Base-by-base conservation (phyloP, 2,329 filamentous ascomycete species). In the Clarireedia hainanense region DNA sequence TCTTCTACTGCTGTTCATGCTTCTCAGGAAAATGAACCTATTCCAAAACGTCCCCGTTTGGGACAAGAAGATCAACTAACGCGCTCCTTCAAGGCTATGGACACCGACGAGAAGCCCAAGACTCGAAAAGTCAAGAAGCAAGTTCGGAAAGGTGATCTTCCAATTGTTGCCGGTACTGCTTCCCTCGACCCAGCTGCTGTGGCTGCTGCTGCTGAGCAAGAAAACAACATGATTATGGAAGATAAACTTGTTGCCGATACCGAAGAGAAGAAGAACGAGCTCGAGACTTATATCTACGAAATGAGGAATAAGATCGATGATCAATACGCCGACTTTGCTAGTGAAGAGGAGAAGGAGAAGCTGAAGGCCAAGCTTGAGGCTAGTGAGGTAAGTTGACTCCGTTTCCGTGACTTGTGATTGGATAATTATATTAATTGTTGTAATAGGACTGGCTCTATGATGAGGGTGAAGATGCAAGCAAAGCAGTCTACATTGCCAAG, bases 261-360 rank as follows among this genome's bases (percentile, higher is more conserved):
- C 39, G 94, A 97, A 72, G 91, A 97, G 79, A 95, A 95, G 84
- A 99, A 97, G 89, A 99, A 99, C 78, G 92, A 97, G 76, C 88
- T 99, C 53, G 94, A 99, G 80, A 85, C 89, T 24, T 95, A 87
- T 76, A 96, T 97, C 75, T 99, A 99, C 76, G 91, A 97, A 68
- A 81, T 96, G 70, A 88, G 92, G 66, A 90, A 90, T 75, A 96
- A 96, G 84, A 83, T 97, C 52, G 90, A 96, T 64, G 91, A 95
- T 67, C 82, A 90, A 65, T 96, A 95, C 72, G 77, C 90, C 62
- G 89, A 95, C 50, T 91, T 96, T 63, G 86, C 89, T 60, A 94
- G 77, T 67, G 91, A 96, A 5, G 89, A 95, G 48, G 92, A 97
- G 83, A 96, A 96, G 81, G 76, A 84, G 45, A 90, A 87, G 75